Evolutionary conservation across 192 early-diverging fungal genomes (phyloP).

Genomic region (Backusella australiensis): DNA sequence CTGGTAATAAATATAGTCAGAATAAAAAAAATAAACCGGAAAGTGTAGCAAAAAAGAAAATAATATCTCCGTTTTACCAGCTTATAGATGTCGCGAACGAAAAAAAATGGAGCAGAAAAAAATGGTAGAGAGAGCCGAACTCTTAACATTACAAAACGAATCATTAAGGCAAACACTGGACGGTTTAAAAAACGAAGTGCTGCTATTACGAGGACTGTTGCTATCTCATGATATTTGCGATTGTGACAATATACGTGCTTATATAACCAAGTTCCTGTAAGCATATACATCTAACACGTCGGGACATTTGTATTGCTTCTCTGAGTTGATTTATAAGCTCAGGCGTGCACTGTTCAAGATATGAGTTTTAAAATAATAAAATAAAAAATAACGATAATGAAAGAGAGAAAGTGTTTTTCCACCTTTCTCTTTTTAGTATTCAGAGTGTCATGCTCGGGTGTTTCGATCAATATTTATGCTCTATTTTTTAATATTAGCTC

Average conservation of each 20-base stretch:
- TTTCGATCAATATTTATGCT: not conserved
- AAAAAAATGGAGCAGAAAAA: constrained; percentile 7
- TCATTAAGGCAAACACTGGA: not conserved
- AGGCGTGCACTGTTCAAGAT: not conserved
- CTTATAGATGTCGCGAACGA: constrained; percentile 3
- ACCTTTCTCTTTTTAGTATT: not conserved
- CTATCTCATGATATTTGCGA: constrained; percentile 22
- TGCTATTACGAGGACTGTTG: constrained; percentile 15
- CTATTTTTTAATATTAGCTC: not conserved
- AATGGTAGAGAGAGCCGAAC: constrained; percentile 4
- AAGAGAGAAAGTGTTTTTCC: not conserved
- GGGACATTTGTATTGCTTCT: not conserved
- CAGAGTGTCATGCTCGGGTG: constrained; percentile 1
- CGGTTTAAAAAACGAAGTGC: constrained; percentile 18
- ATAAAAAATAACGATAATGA: not conserved
- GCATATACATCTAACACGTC: not conserved
- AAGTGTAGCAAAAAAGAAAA: not conserved
- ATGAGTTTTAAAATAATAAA: constrained; percentile 1
- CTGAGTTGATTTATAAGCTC: not conserved
- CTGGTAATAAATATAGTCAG: not conserved
- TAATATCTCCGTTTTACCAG: constrained; percentile 5
- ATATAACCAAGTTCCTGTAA: not conserved
- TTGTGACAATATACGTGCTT: constrained; percentile 15
- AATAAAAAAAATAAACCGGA: not conserved
- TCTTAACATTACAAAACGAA: constrained; percentile 13